Conservation (phyloP, 2,329 filamentous ascomycete species). For the Ceratocystis ficicola region DNA sequence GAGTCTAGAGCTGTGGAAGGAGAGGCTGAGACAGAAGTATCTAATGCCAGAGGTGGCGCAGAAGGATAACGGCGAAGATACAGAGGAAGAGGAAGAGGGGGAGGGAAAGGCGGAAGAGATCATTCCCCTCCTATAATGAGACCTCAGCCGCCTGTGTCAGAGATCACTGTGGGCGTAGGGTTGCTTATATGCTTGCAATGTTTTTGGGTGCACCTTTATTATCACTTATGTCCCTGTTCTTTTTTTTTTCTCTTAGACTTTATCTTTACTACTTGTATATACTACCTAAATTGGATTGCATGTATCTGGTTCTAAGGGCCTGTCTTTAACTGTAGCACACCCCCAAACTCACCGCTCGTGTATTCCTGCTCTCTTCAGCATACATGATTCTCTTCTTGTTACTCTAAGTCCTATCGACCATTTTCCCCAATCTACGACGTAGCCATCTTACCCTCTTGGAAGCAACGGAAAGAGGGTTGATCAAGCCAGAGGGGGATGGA, state of each 20-base stretch:
- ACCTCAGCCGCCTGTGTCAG: no score
- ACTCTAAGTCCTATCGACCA: not conserved
- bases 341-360: not conserved
- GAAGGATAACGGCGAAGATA: not conserved
- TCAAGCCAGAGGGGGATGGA: not conserved
- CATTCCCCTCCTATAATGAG: not conserved
- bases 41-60: not conserved
- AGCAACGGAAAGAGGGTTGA: not conserved
- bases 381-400: not conserved
- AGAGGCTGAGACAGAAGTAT: constrained; percentile 25
- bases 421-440: not conserved
- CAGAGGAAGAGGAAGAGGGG: not conserved
- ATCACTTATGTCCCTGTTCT: not conserved
- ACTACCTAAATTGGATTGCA: not conserved
- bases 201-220: not conserved
- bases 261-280: constrained; percentile 8
- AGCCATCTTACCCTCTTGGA: not conserved
- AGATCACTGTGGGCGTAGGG: not conserved
- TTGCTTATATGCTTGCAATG: not conserved
- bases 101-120: not conserved
- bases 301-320: not conserved
- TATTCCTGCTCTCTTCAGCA: not conserved
- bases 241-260: not conserved
- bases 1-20: constrained; percentile 31
- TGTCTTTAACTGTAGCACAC: not conserved